Evolutionary conservation across 805 yeast species (phyloP), one percentile per base, ranked within the genome.

Genomic region (Candida nemodendra): DNA sequence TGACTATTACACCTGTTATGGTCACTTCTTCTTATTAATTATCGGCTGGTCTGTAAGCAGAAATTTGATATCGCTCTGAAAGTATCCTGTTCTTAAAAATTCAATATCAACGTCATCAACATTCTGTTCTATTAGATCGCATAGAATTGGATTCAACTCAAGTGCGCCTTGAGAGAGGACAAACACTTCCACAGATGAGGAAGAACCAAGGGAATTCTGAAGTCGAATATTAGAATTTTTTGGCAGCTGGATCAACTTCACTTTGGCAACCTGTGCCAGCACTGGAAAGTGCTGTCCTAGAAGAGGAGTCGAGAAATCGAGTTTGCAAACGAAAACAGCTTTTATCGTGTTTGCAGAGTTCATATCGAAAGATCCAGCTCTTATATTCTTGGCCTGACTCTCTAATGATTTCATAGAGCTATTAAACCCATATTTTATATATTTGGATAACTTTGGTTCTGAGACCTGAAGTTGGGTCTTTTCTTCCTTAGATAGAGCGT

Each of bases 221-320:
- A 61, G 30, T 34, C 30, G 41, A n/a, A 18, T 25, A 18, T 55
- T 48, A 4, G 64, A 51, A 8, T 66, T 75, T 38, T 64, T 67
- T 2, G 89, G 89, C 18, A 84, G 61, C 44, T 78, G 83, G 2
- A 83, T 68, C 30, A 83, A 59, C 42, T 77, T 80, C 4, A 78
- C 78, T 0, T 71, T 65, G 0, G 84, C 70, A 18, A 76, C 64
- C 37, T 61, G 71, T 18, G 77, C 57, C 25, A 84, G 56, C 2
- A 73, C 61, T 0, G 91, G 91, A 28, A 83, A 67, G 33, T 76
- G 81, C 42, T 74, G 71, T 4, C 74, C 62, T 27, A 83, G 50
- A 2, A 83, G 59, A 1, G 85, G 78, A 11, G 50, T 50, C 1
- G 57, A 34, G 31, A 59, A 32, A 27, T 60, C 64, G 14, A 34